Evolutionary conservation across 2,329 filamentous ascomycete genomes (phyloP).

Genomic region (Pseudogymnoascus sp.): DNA sequence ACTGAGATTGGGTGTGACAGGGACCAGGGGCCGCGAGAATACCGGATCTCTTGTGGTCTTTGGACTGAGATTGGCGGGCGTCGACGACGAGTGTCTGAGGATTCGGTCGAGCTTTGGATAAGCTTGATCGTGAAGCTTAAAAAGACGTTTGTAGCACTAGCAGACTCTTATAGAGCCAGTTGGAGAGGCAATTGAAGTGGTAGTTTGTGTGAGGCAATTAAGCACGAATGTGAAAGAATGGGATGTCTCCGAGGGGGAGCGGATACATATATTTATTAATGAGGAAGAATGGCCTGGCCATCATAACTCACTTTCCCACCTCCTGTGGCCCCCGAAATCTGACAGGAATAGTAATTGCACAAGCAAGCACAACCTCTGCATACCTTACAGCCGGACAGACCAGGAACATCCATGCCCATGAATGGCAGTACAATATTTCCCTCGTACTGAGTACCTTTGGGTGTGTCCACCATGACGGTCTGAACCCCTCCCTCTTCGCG

Average conservation of each 20-base stretch:
- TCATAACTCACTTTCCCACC: background rate
- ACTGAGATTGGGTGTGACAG: background rate
- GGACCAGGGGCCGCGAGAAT: too few species aligned
- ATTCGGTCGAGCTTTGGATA: background rate
- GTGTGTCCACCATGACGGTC: background rate
- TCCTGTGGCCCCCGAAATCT: background rate
- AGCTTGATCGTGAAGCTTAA: constrained; percentile 1
- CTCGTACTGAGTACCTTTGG: background rate
- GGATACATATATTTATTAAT: background rate
- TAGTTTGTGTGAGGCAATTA: background rate
- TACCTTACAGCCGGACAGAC: background rate
- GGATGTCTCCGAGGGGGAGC: background rate
- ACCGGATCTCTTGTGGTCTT: background rate
- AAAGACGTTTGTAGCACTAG: background rate
- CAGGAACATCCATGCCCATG: background rate
- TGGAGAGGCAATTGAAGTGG: background rate
- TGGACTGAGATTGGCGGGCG: background rate
- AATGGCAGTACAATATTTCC: background rate
- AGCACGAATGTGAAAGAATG: background rate
- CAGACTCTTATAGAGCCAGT: background rate
- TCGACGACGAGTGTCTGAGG: background rate
- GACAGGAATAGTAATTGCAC: background rate
- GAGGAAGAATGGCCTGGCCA: background rate
- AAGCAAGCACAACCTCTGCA: background rate
- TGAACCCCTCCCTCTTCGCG: too few species aligned